These are phyloP conservation scores for Globisporangium emineosum DNA, from an alignment of 352 stramenopile genomes.

Conservation along the genomic window DNA sequence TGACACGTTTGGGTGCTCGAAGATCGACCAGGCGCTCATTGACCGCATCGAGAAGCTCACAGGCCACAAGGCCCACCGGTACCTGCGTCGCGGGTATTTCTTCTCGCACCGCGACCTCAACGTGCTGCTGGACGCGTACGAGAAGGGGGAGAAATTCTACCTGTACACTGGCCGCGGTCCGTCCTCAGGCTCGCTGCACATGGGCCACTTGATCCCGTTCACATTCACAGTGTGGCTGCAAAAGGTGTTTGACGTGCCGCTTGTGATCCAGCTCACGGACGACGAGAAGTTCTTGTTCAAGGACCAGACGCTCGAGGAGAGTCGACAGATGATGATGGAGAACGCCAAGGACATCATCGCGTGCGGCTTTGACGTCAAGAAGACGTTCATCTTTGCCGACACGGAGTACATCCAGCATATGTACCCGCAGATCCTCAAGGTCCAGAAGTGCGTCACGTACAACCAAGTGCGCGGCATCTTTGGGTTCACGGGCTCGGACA, in stretches of 20 bases:
- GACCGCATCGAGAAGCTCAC: slow-evolving; percentile 95
- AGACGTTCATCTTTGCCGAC: slow-evolving; percentile 99
- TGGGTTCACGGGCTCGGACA: slow-evolving; percentile 97
- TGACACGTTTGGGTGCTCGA: slow-evolving; percentile 95
- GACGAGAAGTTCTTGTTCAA: slow-evolving; percentile 99
- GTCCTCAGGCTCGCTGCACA: slow-evolving; percentile 96
- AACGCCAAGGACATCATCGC: slow-evolving; percentile 99
- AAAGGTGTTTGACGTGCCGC: slow-evolving; percentile 97
- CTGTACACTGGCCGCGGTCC: slow-evolving; percentile 99
- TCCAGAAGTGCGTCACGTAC: slow-evolving; percentile 99
- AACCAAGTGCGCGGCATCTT: slow-evolving; percentile 98
- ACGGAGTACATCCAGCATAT: slow-evolving; percentile 99
- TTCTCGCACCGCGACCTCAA: slow-evolving; percentile 99
- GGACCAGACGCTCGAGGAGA: slow-evolving; percentile 89
- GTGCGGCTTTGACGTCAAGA: slow-evolving; percentile 94
- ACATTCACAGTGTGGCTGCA: slow-evolving; percentile 99
- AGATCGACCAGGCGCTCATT: slow-evolving; percentile 93
- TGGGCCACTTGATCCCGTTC: slow-evolving; percentile 99
- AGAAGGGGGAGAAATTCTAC: slow-evolving; percentile 97
- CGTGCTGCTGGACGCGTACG: slow-evolving; percentile 93
- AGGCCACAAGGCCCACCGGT: slow-evolving; percentile 92
- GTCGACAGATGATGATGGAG: slow-evolving; percentile 93
- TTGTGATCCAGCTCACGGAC: slow-evolving; percentile 99
- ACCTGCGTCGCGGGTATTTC: slow-evolving; percentile 98
- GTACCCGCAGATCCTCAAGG: slow-evolving; percentile 99